Evolutionary conservation across 371 early-diverging fungal genomes (phyloP), one percentile per base, ranked within the genome.

Genomic region (Rhizopus delemar): DNA sequence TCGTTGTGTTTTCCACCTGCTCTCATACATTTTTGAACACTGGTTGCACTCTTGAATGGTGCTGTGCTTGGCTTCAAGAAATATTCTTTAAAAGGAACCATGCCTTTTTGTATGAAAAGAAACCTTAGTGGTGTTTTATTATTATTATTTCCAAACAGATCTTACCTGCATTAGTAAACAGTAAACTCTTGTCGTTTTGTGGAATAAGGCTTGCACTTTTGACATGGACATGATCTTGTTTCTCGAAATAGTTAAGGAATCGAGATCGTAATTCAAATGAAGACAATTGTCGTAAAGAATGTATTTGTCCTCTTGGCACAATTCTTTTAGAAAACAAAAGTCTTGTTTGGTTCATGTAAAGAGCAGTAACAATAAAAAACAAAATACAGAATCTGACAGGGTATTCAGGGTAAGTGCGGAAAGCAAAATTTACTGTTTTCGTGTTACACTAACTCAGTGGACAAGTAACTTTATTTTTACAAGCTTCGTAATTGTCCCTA

Each of bases 1-100:
- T 92, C 92, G 53, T 92, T 92, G 69, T 92, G 91, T 66, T 92
- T 88, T 33, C 85, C 92, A 59, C 92, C 92, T 13, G 91, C 92
- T 34, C 92, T 69, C 70, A 92, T 80, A 60, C 90, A 90, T 62
- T 87, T 87, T 70, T 92, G 92, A 46, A 86, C 73, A 5, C 86
- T 82, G 8, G 87, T 83, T 3, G 88, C 85, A 46, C 75, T 68
- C 41, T 78, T 71, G 60, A 77, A 82, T 1, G 90, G 89, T 3
- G 91, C 86, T 2, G 76, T 59, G 5, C 62, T 70, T 0, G 92
- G 90, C 50, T 84, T 80, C 39, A 83, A 59, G 66, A 92, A 92
- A 57, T 81, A 78, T 38, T 88, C 81, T 59, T 92, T 92, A 63
- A 90, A 89, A 31, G 85, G 91, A 0, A 90, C 90, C 92, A 90